Percentiles rank a stretch among this genome's conserved stretches.
Conservation (phyloP, 2,329 filamentous ascomycete genomes). For the Phaeomoniella chlamydospora region DNA sequence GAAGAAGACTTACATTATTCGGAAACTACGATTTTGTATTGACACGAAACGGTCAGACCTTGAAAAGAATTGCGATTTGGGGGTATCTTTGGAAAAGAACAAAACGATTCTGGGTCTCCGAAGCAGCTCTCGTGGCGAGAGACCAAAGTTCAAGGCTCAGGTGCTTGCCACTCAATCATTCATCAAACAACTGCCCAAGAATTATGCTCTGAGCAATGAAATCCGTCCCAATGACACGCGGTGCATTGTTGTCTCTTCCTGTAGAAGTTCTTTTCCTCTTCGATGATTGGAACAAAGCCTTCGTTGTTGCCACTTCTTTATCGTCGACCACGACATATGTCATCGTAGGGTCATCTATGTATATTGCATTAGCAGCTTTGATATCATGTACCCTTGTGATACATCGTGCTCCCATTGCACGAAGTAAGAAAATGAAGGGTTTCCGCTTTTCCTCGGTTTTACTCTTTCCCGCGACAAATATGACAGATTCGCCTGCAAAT, state of each 20-base stretch:
- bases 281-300: conserved; percentile 27
- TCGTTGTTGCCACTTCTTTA: conserved; percentile 38
- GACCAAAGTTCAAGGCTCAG: no score
- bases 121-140: neutral
- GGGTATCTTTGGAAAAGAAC: conserved; percentile 1
- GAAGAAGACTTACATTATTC: no score
- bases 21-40: no score
- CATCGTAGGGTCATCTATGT: conserved; percentile 19
- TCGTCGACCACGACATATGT: conserved; percentile 73
- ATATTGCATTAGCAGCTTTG: conserved; percentile 45
- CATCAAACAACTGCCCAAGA: conserved; percentile 60
- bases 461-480: conserved; percentile 56
- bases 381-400: conserved; percentile 53
- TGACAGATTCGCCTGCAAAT: conserved; percentile 49
- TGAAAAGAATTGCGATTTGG: no score
- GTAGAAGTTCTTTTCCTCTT: conserved; percentile 9
- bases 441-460: conserved; percentile 50
- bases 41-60: no score
- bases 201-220: conserved; percentile 88
- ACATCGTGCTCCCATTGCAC: conserved; percentile 56
- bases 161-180: conserved; percentile 19
- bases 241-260: conserved; percentile 8
- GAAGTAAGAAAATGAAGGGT: conserved; percentile 66
- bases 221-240: conserved; percentile 60
- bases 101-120: neutral